Evolutionary conservation across 768 basidiomycete genomes (phyloP).

Genomic region (Cystobasidium tubakii): DNA sequence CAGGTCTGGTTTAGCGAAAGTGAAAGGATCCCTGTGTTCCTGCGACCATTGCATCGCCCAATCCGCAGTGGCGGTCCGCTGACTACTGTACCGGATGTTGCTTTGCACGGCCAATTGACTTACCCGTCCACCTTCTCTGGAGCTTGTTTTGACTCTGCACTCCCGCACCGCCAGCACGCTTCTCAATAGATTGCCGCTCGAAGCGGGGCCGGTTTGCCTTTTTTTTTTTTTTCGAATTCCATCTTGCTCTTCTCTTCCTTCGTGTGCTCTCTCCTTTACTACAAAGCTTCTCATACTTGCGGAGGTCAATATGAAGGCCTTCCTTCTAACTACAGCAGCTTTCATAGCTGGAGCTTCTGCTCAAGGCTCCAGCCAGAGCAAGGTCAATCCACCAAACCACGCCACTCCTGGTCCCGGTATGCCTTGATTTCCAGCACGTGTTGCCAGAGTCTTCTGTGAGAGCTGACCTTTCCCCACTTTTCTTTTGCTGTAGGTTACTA

Average conservation of each 20-base stretch:
- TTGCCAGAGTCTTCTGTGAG: too few relatives aligned
- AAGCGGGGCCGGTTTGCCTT: not conserved
- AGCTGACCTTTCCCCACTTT: not conserved
- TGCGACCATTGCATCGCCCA: not conserved
- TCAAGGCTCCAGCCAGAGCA: conserved; percentile 1
- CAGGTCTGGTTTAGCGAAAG: not conserved
- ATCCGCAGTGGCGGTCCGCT: not conserved
- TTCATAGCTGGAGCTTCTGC: not conserved
- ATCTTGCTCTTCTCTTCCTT: not conserved
- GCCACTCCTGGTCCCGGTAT: not conserved
- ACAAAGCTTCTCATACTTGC: not conserved
- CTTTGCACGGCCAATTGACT: not conserved
- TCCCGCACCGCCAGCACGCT: not conserved
- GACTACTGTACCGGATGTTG: not conserved
- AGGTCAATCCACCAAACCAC: conserved; percentile 19
- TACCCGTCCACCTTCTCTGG: not conserved
- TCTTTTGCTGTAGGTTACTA: not conserved
- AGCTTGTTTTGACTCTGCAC: not conserved
- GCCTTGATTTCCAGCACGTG: not conserved
- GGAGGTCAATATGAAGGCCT: not conserved
- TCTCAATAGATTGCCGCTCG: not conserved
- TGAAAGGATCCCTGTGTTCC: not conserved
- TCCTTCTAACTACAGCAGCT: not conserved
- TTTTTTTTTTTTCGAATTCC: not conserved
- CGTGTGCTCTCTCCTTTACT: not conserved